Evolutionary conservation across 2,329 filamentous ascomycete genomes (phyloP).

Genomic region (Fusarium sp.): DNA sequence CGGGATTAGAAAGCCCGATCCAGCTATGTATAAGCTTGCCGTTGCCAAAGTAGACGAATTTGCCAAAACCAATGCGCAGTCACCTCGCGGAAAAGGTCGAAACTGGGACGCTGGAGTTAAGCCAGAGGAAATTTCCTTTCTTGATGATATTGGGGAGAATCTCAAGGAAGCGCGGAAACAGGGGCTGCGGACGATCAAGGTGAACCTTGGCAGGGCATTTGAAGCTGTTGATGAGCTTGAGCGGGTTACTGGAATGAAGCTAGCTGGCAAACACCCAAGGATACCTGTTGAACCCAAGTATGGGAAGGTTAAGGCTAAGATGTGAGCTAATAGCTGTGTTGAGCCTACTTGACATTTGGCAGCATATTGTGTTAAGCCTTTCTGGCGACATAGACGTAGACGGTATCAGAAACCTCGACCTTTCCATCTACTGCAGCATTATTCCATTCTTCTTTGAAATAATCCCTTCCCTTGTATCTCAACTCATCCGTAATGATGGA

Average conservation of each 20-base stretch:
- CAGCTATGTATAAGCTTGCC: slow-evolving; percentile 81
- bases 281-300: slow-evolving; percentile 58
- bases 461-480: slow-evolving; percentile 37
- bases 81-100: slow-evolving; percentile 52
- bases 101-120: slow-evolving; percentile 65
- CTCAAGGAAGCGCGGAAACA: slow-evolving; percentile 79
- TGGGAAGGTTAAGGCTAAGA: slow-evolving; percentile 55
- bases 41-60: slow-evolving; percentile 74
- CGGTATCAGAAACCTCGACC: slow-evolving; percentile 45
- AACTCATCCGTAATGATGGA: slow-evolving; percentile 39
- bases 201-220: slow-evolving; percentile 79
- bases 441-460: slow-evolving; percentile 50
- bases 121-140: slow-evolving; percentile 80
- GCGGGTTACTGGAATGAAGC: slow-evolving; percentile 73
- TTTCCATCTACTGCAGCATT: slow-evolving; percentile 47
- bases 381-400: slow-evolving; percentile 50
- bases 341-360: too few species aligned
- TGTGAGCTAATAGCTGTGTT: slow-evolving; percentile 43
- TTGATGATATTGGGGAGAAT: slow-evolving; percentile 96
- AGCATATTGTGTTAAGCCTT: slow-evolving; percentile 13
- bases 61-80: slow-evolving; percentile 63
- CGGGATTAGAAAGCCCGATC: slow-evolving; percentile 88
- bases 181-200: slow-evolving; percentile 88
- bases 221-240: slow-evolving; percentile 88
- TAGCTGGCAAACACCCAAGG: slow-evolving; percentile 68